A percentile compares a stretch with the other conserved stretches of the same genome.
These are phyloP conservation scores for Linanthus parryae DNA, from an alignment of 148 eudicot genomes.

Conservation along the genomic window DNA sequence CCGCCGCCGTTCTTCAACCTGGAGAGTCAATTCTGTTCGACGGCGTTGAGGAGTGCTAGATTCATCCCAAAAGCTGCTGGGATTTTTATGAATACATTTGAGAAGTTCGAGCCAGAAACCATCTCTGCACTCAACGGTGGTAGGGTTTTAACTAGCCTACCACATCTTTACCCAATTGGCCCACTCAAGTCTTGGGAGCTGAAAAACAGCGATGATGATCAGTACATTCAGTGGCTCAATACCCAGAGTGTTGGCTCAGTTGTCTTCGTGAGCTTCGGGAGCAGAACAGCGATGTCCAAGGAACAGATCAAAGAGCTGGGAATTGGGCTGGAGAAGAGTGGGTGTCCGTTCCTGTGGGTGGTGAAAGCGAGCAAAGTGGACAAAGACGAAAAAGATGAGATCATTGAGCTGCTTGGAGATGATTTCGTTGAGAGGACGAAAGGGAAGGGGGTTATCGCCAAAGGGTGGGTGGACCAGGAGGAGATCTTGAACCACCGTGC, in stretches of 20 bases:
- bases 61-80: constrained; percentile 17
- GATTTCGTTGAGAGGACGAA: constrained; percentile 14
- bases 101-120: constrained; percentile 22
- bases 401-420: constrained; percentile 14
- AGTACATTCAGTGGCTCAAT: constrained; percentile 47
- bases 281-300: constrained; percentile 31
- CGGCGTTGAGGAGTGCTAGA: constrained; percentile 10
- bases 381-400: constrained; percentile 27
- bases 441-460: constrained; percentile 24
- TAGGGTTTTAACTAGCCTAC: constrained; percentile 4
- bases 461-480: not conserved
- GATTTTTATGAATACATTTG: constrained; percentile 18
- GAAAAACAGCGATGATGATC: no score
- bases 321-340: constrained; percentile 33
- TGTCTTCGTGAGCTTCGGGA: constrained; percentile 38
- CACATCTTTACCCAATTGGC: constrained; percentile 25
- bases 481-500: not conserved
- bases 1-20: constrained; percentile 19
- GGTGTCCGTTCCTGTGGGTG: constrained; percentile 43
- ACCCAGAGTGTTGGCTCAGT: constrained; percentile 27
- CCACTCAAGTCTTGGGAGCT: constrained; percentile 24
- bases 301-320: constrained; percentile 42
- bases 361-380: constrained; percentile 36
- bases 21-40: constrained; percentile 8
- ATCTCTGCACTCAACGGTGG: constrained; percentile 19